Evolutionary conservation across 2,329 filamentous ascomycete genomes (phyloP).

Genomic region (Neopestalotiopsis clavispora): DNA sequence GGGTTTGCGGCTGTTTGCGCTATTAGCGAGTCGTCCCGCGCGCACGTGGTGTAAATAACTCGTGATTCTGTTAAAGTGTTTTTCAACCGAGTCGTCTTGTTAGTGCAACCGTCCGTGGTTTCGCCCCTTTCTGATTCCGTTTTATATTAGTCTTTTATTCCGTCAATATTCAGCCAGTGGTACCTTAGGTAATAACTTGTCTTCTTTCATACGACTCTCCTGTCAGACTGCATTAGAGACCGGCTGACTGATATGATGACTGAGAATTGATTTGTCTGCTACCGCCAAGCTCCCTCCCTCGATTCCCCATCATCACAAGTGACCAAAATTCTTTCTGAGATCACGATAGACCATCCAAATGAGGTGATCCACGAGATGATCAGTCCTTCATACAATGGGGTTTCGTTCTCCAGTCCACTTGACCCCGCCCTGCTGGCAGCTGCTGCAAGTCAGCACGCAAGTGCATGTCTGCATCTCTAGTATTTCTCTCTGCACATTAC

Average conservation of each 20-base stretch:
- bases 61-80: background rate
- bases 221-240: too few species aligned
- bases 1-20: background rate
- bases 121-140: background rate
- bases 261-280: too few species aligned
- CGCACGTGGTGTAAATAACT: background rate
- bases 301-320: too few species aligned
- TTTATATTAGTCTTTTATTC: background rate
- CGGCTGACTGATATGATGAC: too few species aligned
- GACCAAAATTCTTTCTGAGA: background rate
- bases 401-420: background rate
- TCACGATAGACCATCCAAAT: background rate
- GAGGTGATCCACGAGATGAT: background rate
- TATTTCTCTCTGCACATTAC: background rate
- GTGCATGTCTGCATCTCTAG: background rate
- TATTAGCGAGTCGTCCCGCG: background rate
- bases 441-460: slow-evolving; percentile 1
- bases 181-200: background rate
- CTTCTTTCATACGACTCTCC: too few species aligned
- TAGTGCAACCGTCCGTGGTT: background rate
- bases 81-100: background rate
- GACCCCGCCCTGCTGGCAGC: background rate
- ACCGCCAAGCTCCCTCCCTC: background rate
- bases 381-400: background rate
- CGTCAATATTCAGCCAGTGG: background rate